A percentile compares a stretch with the other conserved stretches of the same genome.
Evolutionary conservation across 768 basidiomycete genomes (phyloP).

Genomic region (Hygrophorus russula): DNA sequence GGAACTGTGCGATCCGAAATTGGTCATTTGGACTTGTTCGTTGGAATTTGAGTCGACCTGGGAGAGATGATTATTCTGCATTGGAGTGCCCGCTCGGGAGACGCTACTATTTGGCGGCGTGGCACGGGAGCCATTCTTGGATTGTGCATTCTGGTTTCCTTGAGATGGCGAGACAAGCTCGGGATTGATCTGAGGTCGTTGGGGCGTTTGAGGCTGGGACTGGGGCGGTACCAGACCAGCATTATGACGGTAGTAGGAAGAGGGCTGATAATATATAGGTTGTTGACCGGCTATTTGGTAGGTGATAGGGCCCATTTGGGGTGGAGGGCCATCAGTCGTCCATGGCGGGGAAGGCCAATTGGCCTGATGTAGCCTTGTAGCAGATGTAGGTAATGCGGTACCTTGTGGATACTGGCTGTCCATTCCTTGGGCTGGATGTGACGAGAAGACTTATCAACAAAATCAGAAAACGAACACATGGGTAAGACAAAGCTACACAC

Average conservation of each 20-base stretch:
- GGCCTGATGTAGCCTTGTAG: conserved; percentile 32
- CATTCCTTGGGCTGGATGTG: conserved; percentile 12
- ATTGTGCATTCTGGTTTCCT: neutral
- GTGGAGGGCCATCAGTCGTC: conserved; percentile 20
- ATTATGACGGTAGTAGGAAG: conserved; percentile 40
- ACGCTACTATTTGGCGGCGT: neutral
- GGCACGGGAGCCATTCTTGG: neutral
- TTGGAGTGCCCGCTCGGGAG: neutral
- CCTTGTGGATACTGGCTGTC: conserved; percentile 30
- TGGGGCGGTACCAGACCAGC: conserved; percentile 6
- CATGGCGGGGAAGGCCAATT: conserved; percentile 31
- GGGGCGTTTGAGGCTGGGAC: conserved; percentile 13
- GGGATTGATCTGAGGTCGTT: conserved; percentile 10
- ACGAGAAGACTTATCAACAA: neutral
- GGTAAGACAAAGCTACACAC: conserved; percentile 19
- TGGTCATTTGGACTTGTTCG: neutral
- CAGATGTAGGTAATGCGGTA: conserved; percentile 42
- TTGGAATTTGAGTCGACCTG: neutral
- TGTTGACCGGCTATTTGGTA: conserved; percentile 19
- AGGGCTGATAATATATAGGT: conserved; percentile 24
- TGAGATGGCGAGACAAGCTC: neutral
- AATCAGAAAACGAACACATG: conserved; percentile 1
- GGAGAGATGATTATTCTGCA: neutral
- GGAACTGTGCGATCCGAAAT: neutral
- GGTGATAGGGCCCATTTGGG: conserved; percentile 21